Conservation (phyloP, 345 rosid genomes). For the Syzygium aqueum region DNA sequence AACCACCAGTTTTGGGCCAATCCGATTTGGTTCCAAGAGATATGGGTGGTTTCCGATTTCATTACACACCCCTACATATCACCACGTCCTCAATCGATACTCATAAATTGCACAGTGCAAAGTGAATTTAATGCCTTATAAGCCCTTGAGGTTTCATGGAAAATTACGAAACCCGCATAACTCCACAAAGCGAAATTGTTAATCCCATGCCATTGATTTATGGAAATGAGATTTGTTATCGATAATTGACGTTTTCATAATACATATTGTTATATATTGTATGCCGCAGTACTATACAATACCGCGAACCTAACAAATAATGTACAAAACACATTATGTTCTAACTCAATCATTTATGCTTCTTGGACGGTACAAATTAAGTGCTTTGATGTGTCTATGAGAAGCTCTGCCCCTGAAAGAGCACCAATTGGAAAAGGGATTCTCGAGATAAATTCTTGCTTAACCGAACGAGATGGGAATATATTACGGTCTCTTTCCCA, state of each 20-base stretch:
- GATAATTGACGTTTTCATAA: background rate
- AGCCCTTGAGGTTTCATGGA: background rate
- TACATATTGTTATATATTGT: background rate
- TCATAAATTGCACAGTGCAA: background rate
- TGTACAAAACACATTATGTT: background rate
- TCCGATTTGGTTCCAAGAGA: no score
- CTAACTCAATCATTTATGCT: background rate
- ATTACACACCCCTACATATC: no score
- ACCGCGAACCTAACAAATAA: background rate
- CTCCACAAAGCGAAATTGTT: background rate
- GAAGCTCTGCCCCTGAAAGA: background rate
- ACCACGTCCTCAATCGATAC: background rate
- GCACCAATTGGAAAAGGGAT: background rate
- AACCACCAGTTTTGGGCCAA: no score
- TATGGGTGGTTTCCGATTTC: no score
- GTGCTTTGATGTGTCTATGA: background rate
- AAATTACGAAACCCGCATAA: accelerated
- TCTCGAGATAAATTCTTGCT: background rate
- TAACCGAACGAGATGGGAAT: background rate
- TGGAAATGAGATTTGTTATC: background rate
- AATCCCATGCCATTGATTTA: background rate
- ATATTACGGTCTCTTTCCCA: background rate
- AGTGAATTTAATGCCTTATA: background rate
- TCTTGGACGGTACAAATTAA: background rate
- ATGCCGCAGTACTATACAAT: background rate